Evolutionary conservation across 768 basidiomycete genomes (phyloP).

Genomic region (Suillus americanus): DNA sequence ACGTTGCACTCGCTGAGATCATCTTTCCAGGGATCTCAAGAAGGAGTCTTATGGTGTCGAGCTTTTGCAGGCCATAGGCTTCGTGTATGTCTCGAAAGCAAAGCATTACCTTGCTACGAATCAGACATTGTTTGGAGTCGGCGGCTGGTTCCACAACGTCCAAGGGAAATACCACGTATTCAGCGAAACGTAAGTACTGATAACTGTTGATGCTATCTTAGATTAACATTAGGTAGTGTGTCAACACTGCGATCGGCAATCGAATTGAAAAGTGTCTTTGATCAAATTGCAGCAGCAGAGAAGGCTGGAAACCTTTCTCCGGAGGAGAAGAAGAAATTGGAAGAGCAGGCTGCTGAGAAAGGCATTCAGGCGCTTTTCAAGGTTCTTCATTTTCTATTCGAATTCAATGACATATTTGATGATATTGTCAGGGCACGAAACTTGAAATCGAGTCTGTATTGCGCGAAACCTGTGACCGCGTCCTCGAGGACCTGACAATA

Average conservation of each 20-base stretch:
- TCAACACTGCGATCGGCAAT: conserved; percentile 85
- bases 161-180: conserved; percentile 93
- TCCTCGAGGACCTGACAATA: conserved; percentile 60
- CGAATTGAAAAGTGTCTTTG: conserved; percentile 86
- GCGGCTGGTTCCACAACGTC: conserved; percentile 91
- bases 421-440: conserved; percentile 67
- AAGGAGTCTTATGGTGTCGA: conserved; percentile 87
- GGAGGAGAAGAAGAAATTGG: conserved; percentile 79
- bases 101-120: conserved; percentile 81
- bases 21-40: conserved; percentile 63
- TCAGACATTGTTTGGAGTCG: conserved; percentile 72
- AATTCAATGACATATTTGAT: neutral
- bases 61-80: conserved; percentile 81
- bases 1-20: conserved; percentile 6
- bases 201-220: conserved; percentile 3
- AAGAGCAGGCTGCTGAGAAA: conserved; percentile 93
- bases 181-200: conserved; percentile 76
- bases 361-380: conserved; percentile 90
- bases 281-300: conserved; percentile 90
- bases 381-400: conserved; percentile 36
- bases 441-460: conserved; percentile 89
- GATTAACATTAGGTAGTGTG: conserved; percentile 46
- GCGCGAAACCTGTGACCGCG: conserved; percentile 83
- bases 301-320: conserved; percentile 75
- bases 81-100: conserved; percentile 79